Percentiles rank a stretch among this genome's conserved stretches.
Evolutionary conservation across 116 monocot genomes (phyloP).

Genomic region (Dioscorea cayenensis): DNA sequence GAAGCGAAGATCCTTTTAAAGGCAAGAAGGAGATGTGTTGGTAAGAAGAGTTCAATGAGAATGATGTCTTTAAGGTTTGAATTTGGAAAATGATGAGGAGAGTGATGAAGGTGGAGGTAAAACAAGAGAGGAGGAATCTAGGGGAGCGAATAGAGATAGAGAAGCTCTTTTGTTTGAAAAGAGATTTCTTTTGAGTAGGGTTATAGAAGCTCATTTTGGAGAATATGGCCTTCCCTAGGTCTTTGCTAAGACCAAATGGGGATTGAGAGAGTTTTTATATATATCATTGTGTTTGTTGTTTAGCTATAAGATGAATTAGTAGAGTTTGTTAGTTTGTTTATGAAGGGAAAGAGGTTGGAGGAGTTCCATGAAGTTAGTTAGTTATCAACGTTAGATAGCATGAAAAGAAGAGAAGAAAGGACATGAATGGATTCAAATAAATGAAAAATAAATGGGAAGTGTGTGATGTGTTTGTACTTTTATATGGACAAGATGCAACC

Average conservation of each 20-base stretch:
- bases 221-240: background rate
- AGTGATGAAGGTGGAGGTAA: conserved; percentile 18
- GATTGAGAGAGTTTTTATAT: background rate
- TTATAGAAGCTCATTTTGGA: background rate
- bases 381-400: no score
- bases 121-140: background rate
- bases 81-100: conserved; percentile 38
- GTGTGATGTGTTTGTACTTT: no score
- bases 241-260: background rate
- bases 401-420: no score
- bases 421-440: no score
- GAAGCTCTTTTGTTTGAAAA: background rate
- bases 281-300: no score
- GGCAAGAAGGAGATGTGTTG: conserved; percentile 29
- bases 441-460: no score
- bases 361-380: no score
- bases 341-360: no score
- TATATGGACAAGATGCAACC: no score
- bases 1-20: conserved; percentile 30
- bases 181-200: background rate
- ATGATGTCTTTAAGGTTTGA: conserved; percentile 13
- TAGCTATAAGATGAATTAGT: no score
- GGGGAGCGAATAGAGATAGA: background rate
- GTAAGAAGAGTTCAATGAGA: background rate
- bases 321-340: no score